A percentile compares a stretch with the other conserved stretches of the same genome.
Conservation (phyloP, 345 rosid genomes). For the Excoecaria cochinchinensis region DNA sequence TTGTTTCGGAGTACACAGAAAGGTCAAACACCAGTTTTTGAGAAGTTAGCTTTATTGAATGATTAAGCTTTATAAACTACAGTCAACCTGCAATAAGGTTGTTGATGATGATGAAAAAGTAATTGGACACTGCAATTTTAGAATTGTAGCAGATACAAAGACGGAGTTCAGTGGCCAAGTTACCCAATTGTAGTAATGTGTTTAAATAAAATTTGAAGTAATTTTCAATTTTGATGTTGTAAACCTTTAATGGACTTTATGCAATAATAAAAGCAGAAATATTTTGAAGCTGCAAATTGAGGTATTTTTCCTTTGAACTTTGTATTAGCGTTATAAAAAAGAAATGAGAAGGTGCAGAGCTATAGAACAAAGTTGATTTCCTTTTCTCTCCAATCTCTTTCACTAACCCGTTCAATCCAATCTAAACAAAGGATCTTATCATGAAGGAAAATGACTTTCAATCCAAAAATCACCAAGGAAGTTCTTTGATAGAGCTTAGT, state of each 20-base stretch:
- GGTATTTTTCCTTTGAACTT: slow-evolving; percentile 27
- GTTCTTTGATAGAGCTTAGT: no score
- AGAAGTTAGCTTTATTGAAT: slow-evolving; percentile 6
- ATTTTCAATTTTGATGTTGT: not conserved
- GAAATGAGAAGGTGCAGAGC: no score
- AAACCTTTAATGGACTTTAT: not conserved
- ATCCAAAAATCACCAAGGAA: no score
- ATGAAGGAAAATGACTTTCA: no score
- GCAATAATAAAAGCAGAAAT: not conserved
- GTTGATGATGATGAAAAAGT: slow-evolving; percentile 2
- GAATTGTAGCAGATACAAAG: not conserved
- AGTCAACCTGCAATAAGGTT: not conserved
- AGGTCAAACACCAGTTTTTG: slow-evolving; percentile 55
- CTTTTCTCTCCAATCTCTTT: no score
- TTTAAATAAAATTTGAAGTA: not conserved
- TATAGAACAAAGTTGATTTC: no score
- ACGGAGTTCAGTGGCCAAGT: not conserved
- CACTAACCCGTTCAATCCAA: no score
- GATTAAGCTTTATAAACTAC: not conserved
- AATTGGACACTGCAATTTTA: not conserved
- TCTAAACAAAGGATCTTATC: no score
- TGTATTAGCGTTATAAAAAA: not conserved
- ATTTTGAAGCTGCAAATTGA: slow-evolving; percentile 39
- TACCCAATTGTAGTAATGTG: not conserved
- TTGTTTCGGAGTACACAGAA: slow-evolving; percentile 66